These are phyloP conservation scores for Boletellus dicymbophilus DNA, from an alignment of 1,284 basidiomycete genomes.

Conservation along the genomic window DNA sequence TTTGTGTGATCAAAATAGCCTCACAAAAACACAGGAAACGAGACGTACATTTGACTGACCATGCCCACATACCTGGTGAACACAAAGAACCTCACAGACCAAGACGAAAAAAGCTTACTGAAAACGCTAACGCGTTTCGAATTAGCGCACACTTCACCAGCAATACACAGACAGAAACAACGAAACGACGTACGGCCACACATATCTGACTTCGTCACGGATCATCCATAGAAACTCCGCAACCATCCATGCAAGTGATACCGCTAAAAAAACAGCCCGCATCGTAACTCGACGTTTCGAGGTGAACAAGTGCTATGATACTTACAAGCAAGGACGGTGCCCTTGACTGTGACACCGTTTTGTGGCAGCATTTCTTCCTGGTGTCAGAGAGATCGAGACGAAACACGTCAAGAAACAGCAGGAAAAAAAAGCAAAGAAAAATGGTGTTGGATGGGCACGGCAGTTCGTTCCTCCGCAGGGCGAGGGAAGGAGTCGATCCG, in stretches of 20 bases:
- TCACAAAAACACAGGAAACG: no score
- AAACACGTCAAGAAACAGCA: no score
- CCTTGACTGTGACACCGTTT: background rate
- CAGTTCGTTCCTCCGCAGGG: no score
- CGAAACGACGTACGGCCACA: conserved; percentile 16
- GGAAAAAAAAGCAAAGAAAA: no score
- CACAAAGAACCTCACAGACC: conserved; percentile 6
- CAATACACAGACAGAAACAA: no score
- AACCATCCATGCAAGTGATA: conserved; percentile 4
- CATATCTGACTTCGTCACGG: conserved; percentile 5
- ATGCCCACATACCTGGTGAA: conserved; percentile 9
- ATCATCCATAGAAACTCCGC: conserved; percentile 7
- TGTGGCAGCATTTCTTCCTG: no score
- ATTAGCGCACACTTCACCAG: background rate
- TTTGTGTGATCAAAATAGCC: no score
- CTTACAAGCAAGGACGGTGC: background rate
- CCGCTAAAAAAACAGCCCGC: background rate
- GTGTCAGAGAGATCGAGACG: no score
- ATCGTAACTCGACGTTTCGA: no score
- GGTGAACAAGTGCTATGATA: no score
- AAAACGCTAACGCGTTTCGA: background rate
- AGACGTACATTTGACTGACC: conserved; percentile 11
- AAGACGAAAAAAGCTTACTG: conserved; percentile 2
- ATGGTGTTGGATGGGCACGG: no score
- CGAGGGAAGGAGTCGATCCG: no score